Conservation (phyloP, 78 protist genomes). For the Isochrysis galbana region DNA sequence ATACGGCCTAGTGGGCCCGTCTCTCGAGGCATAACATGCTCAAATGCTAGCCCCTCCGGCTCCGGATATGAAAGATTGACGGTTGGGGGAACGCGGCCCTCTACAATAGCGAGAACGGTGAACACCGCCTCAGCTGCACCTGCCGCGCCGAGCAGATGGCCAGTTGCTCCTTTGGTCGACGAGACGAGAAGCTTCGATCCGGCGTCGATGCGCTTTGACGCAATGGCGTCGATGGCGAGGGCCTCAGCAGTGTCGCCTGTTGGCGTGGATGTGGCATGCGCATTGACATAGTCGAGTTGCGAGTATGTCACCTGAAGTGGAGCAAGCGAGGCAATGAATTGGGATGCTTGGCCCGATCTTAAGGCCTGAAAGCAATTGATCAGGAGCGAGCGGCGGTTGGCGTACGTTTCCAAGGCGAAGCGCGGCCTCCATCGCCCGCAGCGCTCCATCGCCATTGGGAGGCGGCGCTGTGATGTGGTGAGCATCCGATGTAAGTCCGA, state of each 20-base stretch:
- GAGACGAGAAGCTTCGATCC: not conserved
- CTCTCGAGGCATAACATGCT: not conserved
- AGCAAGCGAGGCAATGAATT: too few relatives aligned
- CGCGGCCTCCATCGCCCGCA: conserved; percentile 74
- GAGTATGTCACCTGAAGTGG: too few relatives aligned
- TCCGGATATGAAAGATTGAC: not conserved
- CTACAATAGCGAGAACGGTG: conserved; percentile 47
- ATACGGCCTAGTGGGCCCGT: not conserved
- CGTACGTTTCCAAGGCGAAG: not conserved
- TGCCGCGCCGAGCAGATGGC: conserved; percentile 97
- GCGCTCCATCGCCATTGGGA: conserved; percentile 75
- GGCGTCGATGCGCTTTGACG: not conserved
- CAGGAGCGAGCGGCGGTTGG: too few relatives aligned
- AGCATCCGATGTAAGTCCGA: conserved; percentile 76
- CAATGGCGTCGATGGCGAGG: not conserved
- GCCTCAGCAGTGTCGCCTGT: conserved; percentile 4
- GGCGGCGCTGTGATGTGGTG: conserved; percentile 82
- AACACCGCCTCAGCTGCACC: conserved; percentile 92
- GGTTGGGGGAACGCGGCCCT: not conserved
- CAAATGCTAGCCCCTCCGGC: not conserved
- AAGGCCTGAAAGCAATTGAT: too few relatives aligned
- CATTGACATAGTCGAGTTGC: conserved; percentile 84
- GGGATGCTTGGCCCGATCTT: too few relatives aligned
- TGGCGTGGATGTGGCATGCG: conserved; percentile 97
- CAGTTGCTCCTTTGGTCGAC: conserved; percentile 79